Percentiles rank a stretch among this genome's conserved stretches.
These are phyloP conservation scores for Paracoccidioides brasiliensis DNA, from an alignment of 2,329 filamentous ascomycete genomes.

Conservation along the genomic window DNA sequence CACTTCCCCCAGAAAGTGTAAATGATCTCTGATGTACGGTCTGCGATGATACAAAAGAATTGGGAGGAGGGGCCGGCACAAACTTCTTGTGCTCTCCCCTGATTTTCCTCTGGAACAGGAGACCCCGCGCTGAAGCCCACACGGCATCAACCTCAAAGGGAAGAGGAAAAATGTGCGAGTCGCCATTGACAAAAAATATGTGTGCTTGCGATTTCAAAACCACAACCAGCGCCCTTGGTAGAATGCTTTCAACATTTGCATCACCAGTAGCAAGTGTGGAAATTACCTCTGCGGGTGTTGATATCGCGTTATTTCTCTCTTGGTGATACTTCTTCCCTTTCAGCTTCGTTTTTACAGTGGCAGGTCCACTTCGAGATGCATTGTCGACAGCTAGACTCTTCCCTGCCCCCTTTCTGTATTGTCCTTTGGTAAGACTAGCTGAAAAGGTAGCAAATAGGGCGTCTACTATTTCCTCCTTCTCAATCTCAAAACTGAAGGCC, in stretches of 20 bases:
- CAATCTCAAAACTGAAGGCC: slow-evolving; percentile 71
- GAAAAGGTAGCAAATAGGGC: slow-evolving; percentile 77
- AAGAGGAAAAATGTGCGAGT: slow-evolving; percentile 79
- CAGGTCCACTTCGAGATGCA: background rate
- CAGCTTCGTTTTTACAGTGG: background rate
- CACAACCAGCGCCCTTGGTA: slow-evolving; percentile 62
- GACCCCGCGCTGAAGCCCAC: slow-evolving; percentile 66
- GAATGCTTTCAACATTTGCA: slow-evolving; percentile 15
- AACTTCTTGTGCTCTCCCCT: slow-evolving; percentile 19
- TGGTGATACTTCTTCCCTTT: slow-evolving; percentile 9
- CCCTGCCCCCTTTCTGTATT: slow-evolving; percentile 4
- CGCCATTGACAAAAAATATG: slow-evolving; percentile 78
- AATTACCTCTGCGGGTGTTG: slow-evolving; percentile 1
- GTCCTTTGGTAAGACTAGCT: slow-evolving; percentile 23
- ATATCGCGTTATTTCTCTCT: slow-evolving; percentile 8
- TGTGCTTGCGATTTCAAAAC: slow-evolving; percentile 88
- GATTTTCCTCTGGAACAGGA: slow-evolving; percentile 74
- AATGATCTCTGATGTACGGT: slow-evolving; percentile 28
- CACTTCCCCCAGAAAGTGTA: slow-evolving; percentile 20
- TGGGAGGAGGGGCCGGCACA: slow-evolving; percentile 51
- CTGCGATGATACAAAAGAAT: slow-evolving; percentile 68
- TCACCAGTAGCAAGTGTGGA: slow-evolving; percentile 22
- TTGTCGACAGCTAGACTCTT: background rate
- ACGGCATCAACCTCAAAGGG: slow-evolving; percentile 88
- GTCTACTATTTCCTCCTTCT: slow-evolving; percentile 76